Evolutionary conservation across 2,329 filamentous ascomycete genomes (phyloP), one percentile per base, ranked within the genome.

Genomic region (Teratosphaeria nubilosa): DNA sequence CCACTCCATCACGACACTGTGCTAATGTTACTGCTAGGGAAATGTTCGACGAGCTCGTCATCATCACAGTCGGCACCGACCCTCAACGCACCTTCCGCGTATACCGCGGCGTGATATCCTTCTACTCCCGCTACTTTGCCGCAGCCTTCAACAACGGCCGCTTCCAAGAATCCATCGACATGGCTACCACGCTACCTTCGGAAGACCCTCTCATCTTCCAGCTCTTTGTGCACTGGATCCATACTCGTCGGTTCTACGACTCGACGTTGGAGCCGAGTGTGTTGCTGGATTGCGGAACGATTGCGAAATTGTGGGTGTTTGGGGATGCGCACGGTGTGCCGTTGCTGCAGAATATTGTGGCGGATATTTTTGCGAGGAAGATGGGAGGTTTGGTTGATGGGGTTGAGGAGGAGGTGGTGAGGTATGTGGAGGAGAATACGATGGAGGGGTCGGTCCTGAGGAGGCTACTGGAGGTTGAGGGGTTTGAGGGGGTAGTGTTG

Each of bases 91-190:
- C 37, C 27, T 65, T 65, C 56, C n/a, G 37, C 20, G 50, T 63
- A 10, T 59, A 66, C 56, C 56, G 57, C 16, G 62, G 57, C 9
- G 57, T 66, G 1, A n/a, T 64, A 3, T 31, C 54, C 2, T 63
- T 64, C 57, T 61, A 62, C 41, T 67, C 64, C 3, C 56, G 58
- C 22, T 65, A 65, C 59, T 67, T 66, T 55, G 25, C 53, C 14
- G 54, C 59, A 3, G 57, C 54, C 14, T 20, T 57, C 10, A 61
- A 7, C 27, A 30, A 56, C 13, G 52, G 51, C 9, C 9, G 3
- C 53, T 66, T 60, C 53, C 53, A 24, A 14, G 61, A 64, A 50
- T 54, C 57, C 5, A 16, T 55, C 16, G 37, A 54, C 1, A 41
- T 52, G 25, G 32, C 27, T n/a, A 51, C 63, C 50, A 30, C 54